Evolutionary conservation across 371 early-diverging fungal species (phyloP).

Genomic region (Umbelopsis sp.): DNA sequence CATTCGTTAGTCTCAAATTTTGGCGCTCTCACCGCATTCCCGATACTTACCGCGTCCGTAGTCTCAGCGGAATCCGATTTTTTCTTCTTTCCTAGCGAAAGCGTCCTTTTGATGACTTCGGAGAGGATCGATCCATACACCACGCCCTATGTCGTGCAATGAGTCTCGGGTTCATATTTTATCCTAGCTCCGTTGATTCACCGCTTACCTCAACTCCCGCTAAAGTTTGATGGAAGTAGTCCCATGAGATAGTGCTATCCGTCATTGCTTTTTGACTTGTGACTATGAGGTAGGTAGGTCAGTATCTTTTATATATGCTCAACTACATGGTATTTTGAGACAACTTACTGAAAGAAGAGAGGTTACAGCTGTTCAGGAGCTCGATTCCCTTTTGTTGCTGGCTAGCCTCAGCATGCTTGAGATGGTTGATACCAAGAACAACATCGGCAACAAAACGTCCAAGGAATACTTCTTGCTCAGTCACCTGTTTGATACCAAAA

Average conservation of each 20-base stretch:
- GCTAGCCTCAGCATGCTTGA: background rate
- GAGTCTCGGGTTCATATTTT: background rate
- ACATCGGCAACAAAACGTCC: slow-evolving; percentile 32
- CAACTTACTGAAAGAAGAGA: slow-evolving; percentile 19
- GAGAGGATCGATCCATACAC: slow-evolving; percentile 42
- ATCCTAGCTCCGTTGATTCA: too few relatives aligned
- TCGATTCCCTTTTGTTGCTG: slow-evolving; percentile 18
- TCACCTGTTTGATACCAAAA: slow-evolving; percentile 20
- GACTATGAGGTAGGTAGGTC: background rate
- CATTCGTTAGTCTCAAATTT: background rate
- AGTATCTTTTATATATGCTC: background rate
- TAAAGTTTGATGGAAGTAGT: slow-evolving; percentile 36
- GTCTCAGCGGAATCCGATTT: slow-evolving; percentile 33
- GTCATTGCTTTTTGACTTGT: slow-evolving; percentile 19
- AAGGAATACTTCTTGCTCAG: slow-evolving; percentile 31
- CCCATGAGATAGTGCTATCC: slow-evolving; percentile 32
- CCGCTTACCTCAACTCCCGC: slow-evolving; percentile 36
- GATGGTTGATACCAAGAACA: slow-evolving; percentile 24
- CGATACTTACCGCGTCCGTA: slow-evolving; percentile 36
- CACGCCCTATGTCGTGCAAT: slow-evolving; percentile 28
- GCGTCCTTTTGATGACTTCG: slow-evolving; percentile 39
- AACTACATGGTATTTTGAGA: background rate
- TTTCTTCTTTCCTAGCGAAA: slow-evolving; percentile 45
- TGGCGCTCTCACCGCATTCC: background rate
- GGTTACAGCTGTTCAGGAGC: slow-evolving; percentile 22